phyloP scores from a whole-genome alignment of 805 yeast species.

The Nakazawaea populi region DNA sequence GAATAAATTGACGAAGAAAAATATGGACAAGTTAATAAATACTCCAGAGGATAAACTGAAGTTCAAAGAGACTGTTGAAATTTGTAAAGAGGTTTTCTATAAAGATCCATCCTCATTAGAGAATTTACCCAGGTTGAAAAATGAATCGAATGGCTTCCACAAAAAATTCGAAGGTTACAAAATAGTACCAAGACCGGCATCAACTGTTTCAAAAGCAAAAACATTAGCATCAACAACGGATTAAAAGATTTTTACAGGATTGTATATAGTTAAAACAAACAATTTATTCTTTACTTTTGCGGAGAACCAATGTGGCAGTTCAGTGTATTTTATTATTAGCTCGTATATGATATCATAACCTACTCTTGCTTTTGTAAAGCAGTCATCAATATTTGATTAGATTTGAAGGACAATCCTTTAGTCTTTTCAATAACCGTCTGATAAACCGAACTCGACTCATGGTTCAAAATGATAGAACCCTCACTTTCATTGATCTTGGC shows the following conservation, averaged over 20 bases:
- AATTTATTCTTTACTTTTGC: too few relatives aligned
- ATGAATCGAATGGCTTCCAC: slow-evolving; percentile 7
- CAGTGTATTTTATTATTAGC: too few relatives aligned
- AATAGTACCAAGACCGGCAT: slow-evolving; percentile 24
- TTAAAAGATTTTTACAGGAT: too few relatives aligned
- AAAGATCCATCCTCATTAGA: slow-evolving; percentile 15
- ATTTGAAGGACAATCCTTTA: slow-evolving; percentile 56
- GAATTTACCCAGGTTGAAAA: slow-evolving; percentile 25
- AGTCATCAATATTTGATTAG: slow-evolving; percentile 48
- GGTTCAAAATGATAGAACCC: slow-evolving; percentile 45
- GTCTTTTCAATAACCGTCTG: slow-evolving; percentile 67
- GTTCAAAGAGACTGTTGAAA: slow-evolving; percentile 60
- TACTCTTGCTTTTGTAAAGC: slow-evolving; percentile 28
- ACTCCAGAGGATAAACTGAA: slow-evolving; percentile 44
- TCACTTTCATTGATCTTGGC: slow-evolving; percentile 49
- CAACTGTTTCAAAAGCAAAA: too few relatives aligned
- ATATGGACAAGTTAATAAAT: slow-evolving; percentile 47
- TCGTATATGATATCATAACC: background rate
- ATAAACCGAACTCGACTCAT: slow-evolving; percentile 49
- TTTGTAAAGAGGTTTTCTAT: slow-evolving; percentile 42
- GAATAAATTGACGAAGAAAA: slow-evolving; percentile 48
- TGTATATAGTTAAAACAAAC: too few relatives aligned
- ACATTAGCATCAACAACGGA: too few relatives aligned
- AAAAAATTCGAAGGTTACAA: slow-evolving; percentile 15
- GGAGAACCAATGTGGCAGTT: too few relatives aligned